Evolutionary conservation across 1,284 basidiomycete genomes (phyloP), one percentile per base, ranked within the genome.

Genomic region (Tausonia pullulans): DNA sequence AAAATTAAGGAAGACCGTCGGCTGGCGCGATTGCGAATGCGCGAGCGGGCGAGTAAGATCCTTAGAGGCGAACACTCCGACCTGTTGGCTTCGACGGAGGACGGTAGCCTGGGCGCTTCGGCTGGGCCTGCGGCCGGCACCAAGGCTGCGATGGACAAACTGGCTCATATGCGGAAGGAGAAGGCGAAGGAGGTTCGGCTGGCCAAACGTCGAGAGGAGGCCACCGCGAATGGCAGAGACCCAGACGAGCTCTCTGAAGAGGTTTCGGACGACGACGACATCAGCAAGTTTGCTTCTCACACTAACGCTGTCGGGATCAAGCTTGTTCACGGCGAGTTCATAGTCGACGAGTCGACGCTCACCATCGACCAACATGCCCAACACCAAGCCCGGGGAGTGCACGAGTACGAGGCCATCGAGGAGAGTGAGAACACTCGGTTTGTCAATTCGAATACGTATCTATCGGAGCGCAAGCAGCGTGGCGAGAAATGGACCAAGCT

Each of bases 401-500:
- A n/a, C 9, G 58, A 27, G 62, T 58, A 63, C 58, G 62, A 59
- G 54, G 59, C 53, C 5, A 80, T 93, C 41, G 86, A 90, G 63
- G 90, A 93, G 73, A 87, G 86, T 0, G 89, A 92, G 70, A 79
- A 81, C 60, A 85, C 84, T 11, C 87, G 88, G 71, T 91, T 92
- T 70, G 82, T 89, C 67, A 94, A 93, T 73, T 89, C 87, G n/a
- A 81, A 81, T 16, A 87, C 87, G 0, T 90, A 89, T 71, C 27
- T 27, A 27, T 27, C 27, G 27, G 27, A 27, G 27, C 83, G 84
- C 53, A 90, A 84, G 76, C 85, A 86, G 64, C 81, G 85, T 46
- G 86, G 86, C 4, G 86, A 85, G 5, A 82, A 88, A 40, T 94
- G 91, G 91, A 86, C 84, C 70, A 83, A 81, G 13, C 87, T 87